Evolutionary conservation across 169 alveolate species (phyloP).

Genomic region (Amoebophrya sp.): DNA sequence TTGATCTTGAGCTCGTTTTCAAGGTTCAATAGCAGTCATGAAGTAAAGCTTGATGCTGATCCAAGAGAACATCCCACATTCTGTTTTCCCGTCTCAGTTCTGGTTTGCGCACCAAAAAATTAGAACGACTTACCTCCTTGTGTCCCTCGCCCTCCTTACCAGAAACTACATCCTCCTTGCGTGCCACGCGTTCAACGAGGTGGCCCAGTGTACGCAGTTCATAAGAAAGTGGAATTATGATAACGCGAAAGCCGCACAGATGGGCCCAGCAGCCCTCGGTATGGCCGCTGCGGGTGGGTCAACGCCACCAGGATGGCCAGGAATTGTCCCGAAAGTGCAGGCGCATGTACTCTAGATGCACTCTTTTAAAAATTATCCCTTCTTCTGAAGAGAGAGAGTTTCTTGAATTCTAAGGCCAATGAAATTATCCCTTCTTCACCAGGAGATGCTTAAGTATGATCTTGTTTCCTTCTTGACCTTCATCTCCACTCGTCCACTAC

Average conservation of each 20-base stretch:
- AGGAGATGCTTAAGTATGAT: too few relatives aligned
- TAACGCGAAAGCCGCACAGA: background rate
- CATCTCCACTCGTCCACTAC: background rate
- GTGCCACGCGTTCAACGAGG: slow-evolving; percentile 34
- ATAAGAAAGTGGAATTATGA: slow-evolving; percentile 16
- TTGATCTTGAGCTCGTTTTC: too few relatives aligned
- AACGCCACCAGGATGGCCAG: background rate
- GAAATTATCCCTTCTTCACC: too few relatives aligned
- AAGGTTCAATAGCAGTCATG: too few relatives aligned
- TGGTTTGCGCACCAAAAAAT: background rate
- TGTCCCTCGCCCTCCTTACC: slow-evolving; percentile 17
- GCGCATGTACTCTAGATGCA: too few relatives aligned
- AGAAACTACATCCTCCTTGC: slow-evolving; percentile 27
- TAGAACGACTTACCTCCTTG: background rate
- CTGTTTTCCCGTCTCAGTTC: too few relatives aligned
- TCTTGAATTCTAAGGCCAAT: too few relatives aligned
- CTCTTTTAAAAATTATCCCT: too few relatives aligned
- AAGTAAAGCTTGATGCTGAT: too few relatives aligned
- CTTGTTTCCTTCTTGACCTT: too few relatives aligned
- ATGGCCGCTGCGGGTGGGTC: background rate
- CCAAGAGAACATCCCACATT: too few relatives aligned
- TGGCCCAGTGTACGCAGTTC: slow-evolving; percentile 26
- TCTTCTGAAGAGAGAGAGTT: too few relatives aligned
- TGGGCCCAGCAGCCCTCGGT: background rate
- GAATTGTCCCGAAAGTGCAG: background rate